Evolutionary conservation across 768 basidiomycete species (phyloP), one percentile per base, ranked within the genome.

Genomic region (Mrakia frigida): DNA sequence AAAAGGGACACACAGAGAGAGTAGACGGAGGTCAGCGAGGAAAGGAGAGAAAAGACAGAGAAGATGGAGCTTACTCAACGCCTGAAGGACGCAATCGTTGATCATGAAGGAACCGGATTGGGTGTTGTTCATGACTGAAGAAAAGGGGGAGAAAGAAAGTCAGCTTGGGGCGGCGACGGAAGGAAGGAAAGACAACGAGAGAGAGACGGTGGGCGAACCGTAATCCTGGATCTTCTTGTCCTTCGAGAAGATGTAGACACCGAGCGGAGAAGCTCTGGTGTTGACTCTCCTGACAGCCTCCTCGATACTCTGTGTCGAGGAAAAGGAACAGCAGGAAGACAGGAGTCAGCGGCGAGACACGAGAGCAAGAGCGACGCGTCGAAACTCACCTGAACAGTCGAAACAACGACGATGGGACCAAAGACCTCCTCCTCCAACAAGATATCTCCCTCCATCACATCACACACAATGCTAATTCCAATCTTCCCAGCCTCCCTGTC

Each of bases 361-460:
- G 28, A 6, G 52, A 11, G 14, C 3, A 1, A 16, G 2, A 3
- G 16, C 46, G 46, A 50, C 46, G 46, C 46, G 46, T 43, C 11
- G 43, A 43, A 14, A 79, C 82, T 77, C 70, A 82, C 83, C 69
- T 83, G 80, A n/a, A 81, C 81, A 0, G 82, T 80, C 39, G 83
- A 79, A 59, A 84, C 79, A 10, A 81, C 80, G 37, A 84, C 43
- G 53, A 84, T 81, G 14, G 83, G 82, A 3, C 82, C 83, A 78
- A 84, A 84, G 35, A 84, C 79, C 77, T 84, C 83, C 41, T 83
- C 81, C 68, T 82, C 76, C 37, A 83, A 73, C 60, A 80, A 60
- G 0, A 33, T 80, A 46, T 61, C 77, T 21, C 79, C 79, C 9
- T 80, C 81, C 25, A 76, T 73, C 0, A 74, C 79, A 13, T 79